phyloP scores from a whole-genome alignment of 257 asterid genomes.

The Solanum microdontum region DNA sequence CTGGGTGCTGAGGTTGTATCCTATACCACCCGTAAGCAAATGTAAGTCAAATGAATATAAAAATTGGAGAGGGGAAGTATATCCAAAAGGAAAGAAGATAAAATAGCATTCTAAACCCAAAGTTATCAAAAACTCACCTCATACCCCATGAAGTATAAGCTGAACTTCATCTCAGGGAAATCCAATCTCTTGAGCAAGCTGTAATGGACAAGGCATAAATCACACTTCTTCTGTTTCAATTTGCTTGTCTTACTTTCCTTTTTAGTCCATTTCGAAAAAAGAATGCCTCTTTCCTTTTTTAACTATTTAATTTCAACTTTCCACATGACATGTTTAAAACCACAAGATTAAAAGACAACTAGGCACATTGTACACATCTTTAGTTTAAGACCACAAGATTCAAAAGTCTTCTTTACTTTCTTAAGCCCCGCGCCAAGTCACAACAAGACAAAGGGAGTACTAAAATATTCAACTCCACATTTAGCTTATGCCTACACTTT shows the following conservation, averaged over 20 bases:
- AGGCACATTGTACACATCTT: neutral
- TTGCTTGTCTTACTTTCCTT: neutral
- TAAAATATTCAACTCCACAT: neutral
- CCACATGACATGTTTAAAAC: neutral
- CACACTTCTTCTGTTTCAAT: neutral
- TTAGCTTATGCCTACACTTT: neutral
- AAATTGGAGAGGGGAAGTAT: neutral
- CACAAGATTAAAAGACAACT: neutral
- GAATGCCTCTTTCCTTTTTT: neutral
- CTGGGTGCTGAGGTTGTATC: conserved; percentile 69
- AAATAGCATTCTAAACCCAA: neutral
- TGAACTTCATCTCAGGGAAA: conserved; percentile 69
- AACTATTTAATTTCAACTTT: too few relatives aligned
- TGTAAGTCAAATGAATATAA: neutral
- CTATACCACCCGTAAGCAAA: conserved; percentile 21
- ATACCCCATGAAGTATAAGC: conserved; percentile 73
- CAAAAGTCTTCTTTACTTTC: too few relatives aligned
- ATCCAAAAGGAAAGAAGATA: neutral
- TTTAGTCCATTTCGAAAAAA: neutral
- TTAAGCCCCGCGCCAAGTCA: too few relatives aligned
- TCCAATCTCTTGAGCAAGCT: conserved; percentile 92
- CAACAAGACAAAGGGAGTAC: too few relatives aligned
- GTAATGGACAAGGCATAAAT: neutral
- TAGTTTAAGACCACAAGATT: too few relatives aligned
- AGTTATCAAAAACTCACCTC: conserved; percentile 37